Evolutionary conservation across 2,329 filamentous ascomycete species (phyloP).

Genomic region (Sclerotinia minor): DNA sequence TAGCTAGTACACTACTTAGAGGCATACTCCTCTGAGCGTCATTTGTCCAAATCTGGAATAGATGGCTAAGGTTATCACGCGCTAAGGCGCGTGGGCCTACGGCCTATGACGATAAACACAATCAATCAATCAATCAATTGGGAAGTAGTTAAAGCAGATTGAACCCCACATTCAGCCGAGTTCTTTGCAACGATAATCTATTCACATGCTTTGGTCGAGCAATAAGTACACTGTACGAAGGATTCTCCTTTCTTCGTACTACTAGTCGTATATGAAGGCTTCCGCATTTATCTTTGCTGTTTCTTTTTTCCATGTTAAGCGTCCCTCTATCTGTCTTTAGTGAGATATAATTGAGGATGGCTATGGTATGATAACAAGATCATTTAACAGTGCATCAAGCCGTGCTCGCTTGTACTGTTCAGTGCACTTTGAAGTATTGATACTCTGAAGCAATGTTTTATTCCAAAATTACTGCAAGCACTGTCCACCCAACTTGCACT

Average conservation of each 20-base stretch:
- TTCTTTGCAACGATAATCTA: background rate
- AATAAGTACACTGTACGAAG: background rate
- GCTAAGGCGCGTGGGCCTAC: no score
- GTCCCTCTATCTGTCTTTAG: no score
- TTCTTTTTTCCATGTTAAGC: background rate
- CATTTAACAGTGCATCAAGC: background rate
- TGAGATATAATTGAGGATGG: background rate
- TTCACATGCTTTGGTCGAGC: background rate
- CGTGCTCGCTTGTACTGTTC: background rate
- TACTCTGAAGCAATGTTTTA: background rate
- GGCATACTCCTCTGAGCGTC: no score
- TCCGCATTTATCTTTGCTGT: background rate
- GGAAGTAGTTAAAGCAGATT: background rate
- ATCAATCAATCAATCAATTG: no score
- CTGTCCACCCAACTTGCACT: constrained; percentile 27
- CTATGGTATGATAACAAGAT: no score
- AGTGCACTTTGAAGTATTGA: background rate
- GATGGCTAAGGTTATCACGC: no score
- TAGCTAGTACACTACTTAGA: no score
- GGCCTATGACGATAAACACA: no score
- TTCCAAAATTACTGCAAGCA: constrained; percentile 27
- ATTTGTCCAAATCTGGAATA: no score
- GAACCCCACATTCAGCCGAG: background rate
- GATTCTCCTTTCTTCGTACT: background rate
- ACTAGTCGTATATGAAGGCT: background rate